Evolutionary conservation across 805 yeast species (phyloP), one percentile per base, ranked within the genome.

Genomic region (Nakazawaea ambrosiae): DNA sequence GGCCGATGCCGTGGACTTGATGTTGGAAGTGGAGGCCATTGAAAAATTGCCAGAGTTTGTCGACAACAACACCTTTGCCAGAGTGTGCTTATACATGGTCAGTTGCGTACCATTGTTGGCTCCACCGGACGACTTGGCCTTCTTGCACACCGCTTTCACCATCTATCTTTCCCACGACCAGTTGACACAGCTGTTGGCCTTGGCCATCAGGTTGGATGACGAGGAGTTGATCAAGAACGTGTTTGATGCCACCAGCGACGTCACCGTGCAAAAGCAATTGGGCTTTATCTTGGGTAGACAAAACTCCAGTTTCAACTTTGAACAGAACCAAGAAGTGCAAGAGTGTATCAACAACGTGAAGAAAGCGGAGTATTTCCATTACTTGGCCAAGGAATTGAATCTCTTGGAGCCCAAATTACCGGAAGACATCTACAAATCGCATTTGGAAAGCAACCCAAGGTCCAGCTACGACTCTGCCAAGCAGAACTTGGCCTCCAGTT

Each of bases 91-190:
- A 45, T 92, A 92, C 60, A 81, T 92, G 81, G 89, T 86, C 23
- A 82, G 95, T 40, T 92, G 98, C 61, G 97, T 90, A n/a, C 95
- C 96, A 17, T 73, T 89, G 44, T 69, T 92, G 54, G 94, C 97
- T 27, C 96, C 96, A 11, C 96, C 96, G 12, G 97, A 90, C 56
- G 97, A 89, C 55, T 62, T 73, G 27, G 73, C 86, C 4, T 88
- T 90, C 55, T 71, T 92, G 54, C 78, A 83, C 50, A 87, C 96
- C 5, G 97, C 97, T 5, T 92, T 66, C 58, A 67, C 87, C 25
- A 86, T 92, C 48, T 90, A 92, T 60, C 63, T 88, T 46, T 66
- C 80, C 26, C 82, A 86, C 55, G 73, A 76, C 47, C 83, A 83
- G 57, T 69, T 88, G 46, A 80, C 97, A 3, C 95, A 88, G 57